Evolutionary conservation across 306 rosid species (phyloP).

Genomic region (Benincasa hispida): DNA sequence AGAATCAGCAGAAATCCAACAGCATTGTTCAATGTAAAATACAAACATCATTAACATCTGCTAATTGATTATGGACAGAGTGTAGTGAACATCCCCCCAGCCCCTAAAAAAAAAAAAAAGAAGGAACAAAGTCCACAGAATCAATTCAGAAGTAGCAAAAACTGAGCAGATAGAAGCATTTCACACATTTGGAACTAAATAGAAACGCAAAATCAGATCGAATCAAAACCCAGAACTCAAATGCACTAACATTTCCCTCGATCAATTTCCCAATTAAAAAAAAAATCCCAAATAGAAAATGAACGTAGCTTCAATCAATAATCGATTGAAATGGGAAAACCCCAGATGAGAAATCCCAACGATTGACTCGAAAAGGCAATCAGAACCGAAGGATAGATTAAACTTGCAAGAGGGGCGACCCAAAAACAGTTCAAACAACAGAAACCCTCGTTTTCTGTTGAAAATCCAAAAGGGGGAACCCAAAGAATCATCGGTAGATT

Average conservation of each 20-base stretch:
- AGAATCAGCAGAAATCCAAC: background rate
- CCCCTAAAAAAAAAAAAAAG: too few species aligned
- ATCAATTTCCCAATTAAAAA: background rate
- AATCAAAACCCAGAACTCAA: background rate
- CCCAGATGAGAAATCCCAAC: background rate
- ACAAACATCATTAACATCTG: background rate
- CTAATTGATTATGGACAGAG: background rate
- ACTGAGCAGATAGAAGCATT: background rate
- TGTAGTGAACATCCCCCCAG: background rate
- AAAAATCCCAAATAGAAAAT: background rate
- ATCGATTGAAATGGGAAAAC: background rate
- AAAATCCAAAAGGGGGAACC: background rate
- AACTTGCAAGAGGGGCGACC: background rate
- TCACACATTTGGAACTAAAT: background rate
- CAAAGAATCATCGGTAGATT: background rate
- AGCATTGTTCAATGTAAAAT: background rate
- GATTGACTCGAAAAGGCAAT: background rate
- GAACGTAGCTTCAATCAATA: background rate
- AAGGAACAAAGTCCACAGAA: background rate
- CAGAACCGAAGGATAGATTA: background rate
- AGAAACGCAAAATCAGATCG: background rate
- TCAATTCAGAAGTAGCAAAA: background rate
- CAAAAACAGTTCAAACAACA: background rate
- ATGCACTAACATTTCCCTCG: background rate
- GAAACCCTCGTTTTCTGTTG: background rate